A percentile compares a stretch with the other conserved stretches of the same genome.
Conservation (phyloP, 305 asterid species). For the Monarda citriodora region DNA sequence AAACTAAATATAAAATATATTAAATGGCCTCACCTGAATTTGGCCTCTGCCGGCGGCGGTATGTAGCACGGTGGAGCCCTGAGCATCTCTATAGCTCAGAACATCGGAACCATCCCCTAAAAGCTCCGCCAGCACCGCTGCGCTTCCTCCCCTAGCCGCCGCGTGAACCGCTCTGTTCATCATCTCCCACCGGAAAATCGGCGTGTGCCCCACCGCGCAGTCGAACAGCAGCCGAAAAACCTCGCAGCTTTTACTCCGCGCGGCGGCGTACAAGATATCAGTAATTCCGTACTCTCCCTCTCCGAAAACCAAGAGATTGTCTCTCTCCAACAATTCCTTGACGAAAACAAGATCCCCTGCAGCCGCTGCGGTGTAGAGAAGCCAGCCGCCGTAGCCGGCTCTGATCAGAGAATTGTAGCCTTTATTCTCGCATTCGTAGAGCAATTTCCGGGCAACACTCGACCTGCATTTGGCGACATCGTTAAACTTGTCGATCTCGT, state of each 20-base stretch:
- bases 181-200: constrained; percentile 57
- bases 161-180: constrained; percentile 81
- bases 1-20: neutral
- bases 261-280: constrained; percentile 81
- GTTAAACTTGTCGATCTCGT: constrained; percentile 35
- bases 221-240: constrained; percentile 63
- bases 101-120: constrained; percentile 60
- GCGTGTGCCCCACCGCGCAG: constrained; percentile 25
- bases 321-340: constrained; percentile 52
- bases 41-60: constrained; percentile 84
- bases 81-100: constrained; percentile 65
- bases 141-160: constrained; percentile 83
- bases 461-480: constrained; percentile 72
- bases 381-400: constrained; percentile 98
- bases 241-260: constrained; percentile 55
- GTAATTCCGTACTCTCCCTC: constrained; percentile 95
- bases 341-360: constrained; percentile 74
- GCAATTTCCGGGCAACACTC: constrained; percentile 53
- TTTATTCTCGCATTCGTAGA: constrained; percentile 51
- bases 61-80: constrained; percentile 80
- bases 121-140: constrained; percentile 57
- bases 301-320: constrained; percentile 74
- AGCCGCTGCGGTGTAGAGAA: constrained; percentile 84
- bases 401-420: constrained; percentile 66
- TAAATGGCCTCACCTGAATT: constrained; percentile 50